Base-by-base conservation (phyloP, 106 monocot genomes). In the Dendrobium catenatum region DNA sequence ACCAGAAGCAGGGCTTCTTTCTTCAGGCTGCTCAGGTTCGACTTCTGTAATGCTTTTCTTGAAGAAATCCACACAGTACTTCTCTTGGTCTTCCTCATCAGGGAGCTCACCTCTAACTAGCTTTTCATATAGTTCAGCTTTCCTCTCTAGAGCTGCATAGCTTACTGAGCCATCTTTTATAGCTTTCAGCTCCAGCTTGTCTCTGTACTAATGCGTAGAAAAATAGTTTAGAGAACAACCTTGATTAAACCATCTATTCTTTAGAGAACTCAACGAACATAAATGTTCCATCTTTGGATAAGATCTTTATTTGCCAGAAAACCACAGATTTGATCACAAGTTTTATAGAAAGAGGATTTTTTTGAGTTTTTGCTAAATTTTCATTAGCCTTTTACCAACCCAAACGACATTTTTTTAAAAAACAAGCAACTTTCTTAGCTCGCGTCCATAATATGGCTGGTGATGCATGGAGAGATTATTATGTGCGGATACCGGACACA, bases 61-160 rank as follows among this genome's bases (percentile, higher is more conserved):
- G 85, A 97, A 97, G 70, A 97, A 94, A 80, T 97, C 97, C 42
- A 97, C 97, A 74, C 97, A 94, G 77, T 97, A 97, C 68, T 89
- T 94, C 83, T 95, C 95, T 17, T 83, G 87, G 1, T 97, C 94
- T 77, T 97, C 97, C 76, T 97, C 97, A 76, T 97, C 97, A 42
- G 97, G 81, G 24, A 98, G 88, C 83, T 98, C 92, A 6, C 97
- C 97, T 81, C 90, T 89, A 26, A 86, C 83, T 67, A 98, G 77
- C 80, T 98, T 98, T 58, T 98, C 97, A 85, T 98, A 98, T 18
- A 98, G 40, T 55, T 90, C 92, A 1, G 94, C 97, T 70, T 98
- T 98, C 84, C 77, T 98, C 72, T 98, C 94, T 81, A 98, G 84
- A 67, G 94, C 97, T 75, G 92, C 88, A 78, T 98, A 94, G 75